Conservation (phyloP, 208 protist genomes). For the Wallacemonas collosoma region DNA sequence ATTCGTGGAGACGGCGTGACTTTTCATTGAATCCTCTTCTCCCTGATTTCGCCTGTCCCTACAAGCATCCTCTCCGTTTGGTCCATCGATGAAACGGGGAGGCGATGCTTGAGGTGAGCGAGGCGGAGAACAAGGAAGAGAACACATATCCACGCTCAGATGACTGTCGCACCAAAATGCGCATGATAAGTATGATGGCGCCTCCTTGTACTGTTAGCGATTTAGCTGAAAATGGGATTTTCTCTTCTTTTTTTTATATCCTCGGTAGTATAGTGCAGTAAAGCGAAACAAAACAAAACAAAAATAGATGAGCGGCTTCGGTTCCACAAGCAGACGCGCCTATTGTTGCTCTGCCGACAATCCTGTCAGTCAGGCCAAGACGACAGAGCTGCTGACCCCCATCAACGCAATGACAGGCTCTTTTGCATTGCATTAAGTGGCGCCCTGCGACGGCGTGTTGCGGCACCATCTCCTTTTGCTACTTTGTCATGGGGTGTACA, state of each 20-base stretch:
- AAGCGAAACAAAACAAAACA: slow-evolving; percentile 25
- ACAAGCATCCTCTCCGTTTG: slow-evolving; percentile 2
- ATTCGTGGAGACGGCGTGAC: background rate
- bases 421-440: too few species aligned
- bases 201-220: slow-evolving; percentile 8
- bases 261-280: slow-evolving; percentile 19
- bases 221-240: slow-evolving; percentile 19
- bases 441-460: too few species aligned
- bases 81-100: background rate
- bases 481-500: too few species aligned
- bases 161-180: slow-evolving; percentile 2
- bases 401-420: too few species aligned
- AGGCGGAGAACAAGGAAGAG: slow-evolving; percentile 4
- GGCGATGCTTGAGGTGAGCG: background rate
- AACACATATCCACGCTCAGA: background rate
- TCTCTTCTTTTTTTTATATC: slow-evolving; percentile 16
- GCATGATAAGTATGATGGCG: background rate
- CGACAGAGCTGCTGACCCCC: too few species aligned
- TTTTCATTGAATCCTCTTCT: background rate
- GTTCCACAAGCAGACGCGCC: too few species aligned
- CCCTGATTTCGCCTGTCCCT: too few species aligned
- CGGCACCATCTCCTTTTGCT: too few species aligned
- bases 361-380: too few species aligned
- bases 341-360: too few species aligned
- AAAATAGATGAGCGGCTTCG: background rate